phyloP scores from a whole-genome alignment of 169 alveolate species.

The Plasmodium vivax region DNA sequence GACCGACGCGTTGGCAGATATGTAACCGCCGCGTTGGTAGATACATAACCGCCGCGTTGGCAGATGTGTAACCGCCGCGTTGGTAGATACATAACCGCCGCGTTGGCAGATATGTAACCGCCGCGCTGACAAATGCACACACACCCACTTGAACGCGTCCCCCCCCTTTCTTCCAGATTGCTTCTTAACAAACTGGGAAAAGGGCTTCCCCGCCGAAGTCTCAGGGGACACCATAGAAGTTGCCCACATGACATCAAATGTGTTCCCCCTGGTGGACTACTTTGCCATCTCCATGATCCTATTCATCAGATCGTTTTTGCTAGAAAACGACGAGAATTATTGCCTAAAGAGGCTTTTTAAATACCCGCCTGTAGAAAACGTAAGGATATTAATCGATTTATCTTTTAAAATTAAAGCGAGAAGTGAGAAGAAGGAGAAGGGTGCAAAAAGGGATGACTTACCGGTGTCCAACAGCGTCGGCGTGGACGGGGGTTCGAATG shows the following conservation, averaged over 20 bases:
- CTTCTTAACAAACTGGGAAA: conserved; percentile 29
- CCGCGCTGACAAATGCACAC: neutral
- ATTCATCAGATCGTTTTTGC: conserved; percentile 47
- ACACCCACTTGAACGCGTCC: neutral
- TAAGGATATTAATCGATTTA: conserved; percentile 52
- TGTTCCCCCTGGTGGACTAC: conserved; percentile 41
- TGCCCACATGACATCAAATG: conserved; percentile 26
- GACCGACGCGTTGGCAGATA: neutral
- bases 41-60: neutral
- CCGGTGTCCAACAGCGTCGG: neutral
- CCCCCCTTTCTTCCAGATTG: conserved; percentile 25
- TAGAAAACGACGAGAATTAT: conserved; percentile 49
- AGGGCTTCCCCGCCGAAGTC: neutral
- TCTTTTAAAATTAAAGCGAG: conserved; percentile 24
- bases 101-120: neutral
- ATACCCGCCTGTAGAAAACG: conserved; percentile 69
- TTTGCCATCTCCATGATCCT: conserved; percentile 61
- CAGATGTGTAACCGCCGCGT: too few relatives aligned
- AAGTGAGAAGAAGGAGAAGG: conserved; percentile 45
- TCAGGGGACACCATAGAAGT: conserved; percentile 42
- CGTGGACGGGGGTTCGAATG: neutral
- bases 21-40: neutral
- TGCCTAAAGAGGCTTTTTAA: conserved; percentile 60
- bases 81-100: too few relatives aligned
- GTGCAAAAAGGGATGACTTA: neutral